These are phyloP conservation scores for Saccharomycopsis oosterbeekiorum DNA, from an alignment of 805 yeast genomes.

Conservation along the genomic window DNA sequence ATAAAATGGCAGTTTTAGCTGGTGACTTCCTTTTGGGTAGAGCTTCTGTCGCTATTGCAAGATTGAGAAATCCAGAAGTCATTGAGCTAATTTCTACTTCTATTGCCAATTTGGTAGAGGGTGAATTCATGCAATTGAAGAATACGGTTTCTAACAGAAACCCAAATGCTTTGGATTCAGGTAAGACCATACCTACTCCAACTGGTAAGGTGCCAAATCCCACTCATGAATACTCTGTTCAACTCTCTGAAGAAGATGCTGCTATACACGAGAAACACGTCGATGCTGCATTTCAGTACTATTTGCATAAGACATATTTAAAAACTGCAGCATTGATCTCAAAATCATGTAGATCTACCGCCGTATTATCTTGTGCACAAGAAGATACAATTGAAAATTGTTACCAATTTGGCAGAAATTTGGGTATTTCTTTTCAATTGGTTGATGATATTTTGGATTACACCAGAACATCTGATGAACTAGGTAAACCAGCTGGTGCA, in stretches of 20 bases:
- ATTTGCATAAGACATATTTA: conserved; percentile 87
- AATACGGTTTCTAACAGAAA: conserved; percentile 67
- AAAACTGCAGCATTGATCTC: conserved; percentile 94
- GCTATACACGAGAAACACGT: conserved; percentile 56
- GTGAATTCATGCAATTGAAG: conserved; percentile 97
- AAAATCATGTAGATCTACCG: conserved; percentile 86
- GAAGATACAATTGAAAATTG: conserved; percentile 71
- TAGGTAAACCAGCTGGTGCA: conserved; percentile 96
- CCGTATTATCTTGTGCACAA: conserved; percentile 80
- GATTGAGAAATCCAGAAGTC: conserved; percentile 93
- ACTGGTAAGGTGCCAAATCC: conserved; percentile 55
- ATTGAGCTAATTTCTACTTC: conserved; percentile 91
- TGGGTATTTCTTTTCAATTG: conserved; percentile 92
- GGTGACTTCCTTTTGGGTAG: conserved; percentile 94
- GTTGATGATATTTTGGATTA: conserved; percentile 95
- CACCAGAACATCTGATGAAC: conserved; percentile 70
- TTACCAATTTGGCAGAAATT: conserved; percentile 84
- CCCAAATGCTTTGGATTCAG: conserved; percentile 36
- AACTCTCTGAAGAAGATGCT: conserved; percentile 14
- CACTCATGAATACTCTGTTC: conserved; percentile 48
- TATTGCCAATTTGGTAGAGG: conserved; percentile 94
- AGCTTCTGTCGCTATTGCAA: conserved; percentile 91
- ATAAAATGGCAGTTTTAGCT: conserved; percentile 94
- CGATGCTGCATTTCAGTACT: conserved; percentile 91
- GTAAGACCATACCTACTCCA: conserved; percentile 38